Percentiles rank a stretch among this genome's conserved stretches.
phyloP scores from a whole-genome alignment of 345 rosid species.

The Cochlearia excelsa region DNA sequence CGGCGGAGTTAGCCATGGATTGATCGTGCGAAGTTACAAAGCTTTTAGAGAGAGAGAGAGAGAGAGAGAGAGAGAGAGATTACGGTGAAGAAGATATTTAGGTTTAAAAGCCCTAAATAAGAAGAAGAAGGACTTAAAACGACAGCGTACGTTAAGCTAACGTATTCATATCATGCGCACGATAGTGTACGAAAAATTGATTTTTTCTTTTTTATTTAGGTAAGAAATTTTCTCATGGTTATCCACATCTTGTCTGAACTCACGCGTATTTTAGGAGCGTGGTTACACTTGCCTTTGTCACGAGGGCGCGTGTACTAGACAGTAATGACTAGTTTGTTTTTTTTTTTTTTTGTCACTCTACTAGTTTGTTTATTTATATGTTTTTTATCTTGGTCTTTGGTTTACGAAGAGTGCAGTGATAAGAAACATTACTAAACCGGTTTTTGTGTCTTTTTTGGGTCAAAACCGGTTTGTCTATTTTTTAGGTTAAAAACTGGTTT shows the following conservation, averaged over 20 bases:
- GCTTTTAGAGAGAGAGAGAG: conserved; percentile 16
- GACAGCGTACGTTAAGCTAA: conserved; percentile 27
- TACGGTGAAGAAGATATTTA: conserved; percentile 33
- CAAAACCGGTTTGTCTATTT: too few species aligned
- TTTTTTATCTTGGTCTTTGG: too few species aligned
- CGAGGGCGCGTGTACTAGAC: not conserved
- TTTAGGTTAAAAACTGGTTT: too few species aligned
- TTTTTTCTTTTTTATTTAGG: conserved; percentile 4
- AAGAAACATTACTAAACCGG: not conserved
- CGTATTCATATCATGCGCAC: conserved; percentile 7
- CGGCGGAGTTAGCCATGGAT: conserved; percentile 66
- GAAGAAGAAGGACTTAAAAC: conserved; percentile 16
- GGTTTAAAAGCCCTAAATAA: conserved; percentile 32
- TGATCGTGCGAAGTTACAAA: conserved; percentile 41
- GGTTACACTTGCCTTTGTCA: not conserved
- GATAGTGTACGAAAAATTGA: not conserved
- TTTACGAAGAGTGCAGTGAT: too few species aligned
- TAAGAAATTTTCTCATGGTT: conserved; percentile 10
- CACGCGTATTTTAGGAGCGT: not conserved
- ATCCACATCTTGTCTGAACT: conserved; percentile 23
- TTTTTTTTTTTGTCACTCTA: too few species aligned
- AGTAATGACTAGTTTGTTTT: not conserved
- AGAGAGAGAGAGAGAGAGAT: conserved; percentile 22
- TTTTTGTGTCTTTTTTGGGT: too few species aligned
- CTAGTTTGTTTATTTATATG: too few species aligned